Conservation (phyloP, 228 moss, liverwort and hornwort genomes). For the Sphagnum fallax region DNA sequence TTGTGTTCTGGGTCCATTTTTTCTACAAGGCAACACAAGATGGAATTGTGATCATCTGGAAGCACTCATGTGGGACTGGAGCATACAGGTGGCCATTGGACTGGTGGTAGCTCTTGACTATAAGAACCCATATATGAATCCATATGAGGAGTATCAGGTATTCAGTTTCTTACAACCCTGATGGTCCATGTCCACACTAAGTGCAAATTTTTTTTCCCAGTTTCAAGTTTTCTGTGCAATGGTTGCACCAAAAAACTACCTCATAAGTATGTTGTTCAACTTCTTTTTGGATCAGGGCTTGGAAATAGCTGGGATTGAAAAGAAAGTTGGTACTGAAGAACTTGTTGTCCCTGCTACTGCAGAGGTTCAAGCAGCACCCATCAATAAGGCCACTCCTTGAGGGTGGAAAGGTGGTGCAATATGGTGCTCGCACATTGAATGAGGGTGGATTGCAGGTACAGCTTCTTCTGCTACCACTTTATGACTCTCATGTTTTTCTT, state of each 20-base stretch:
- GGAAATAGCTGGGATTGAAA: no score
- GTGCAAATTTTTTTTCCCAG: not conserved
- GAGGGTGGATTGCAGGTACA: constrained; percentile 83
- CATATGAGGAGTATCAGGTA: constrained; percentile 77
- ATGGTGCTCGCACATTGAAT: constrained; percentile 78
- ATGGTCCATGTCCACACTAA: not conserved
- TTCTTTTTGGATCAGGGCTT: no score
- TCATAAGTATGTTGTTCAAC: no score
- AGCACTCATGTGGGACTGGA: not conserved
- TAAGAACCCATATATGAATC: constrained; percentile 73
- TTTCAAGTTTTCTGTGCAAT: not conserved
- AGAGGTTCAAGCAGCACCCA: constrained; percentile 83
- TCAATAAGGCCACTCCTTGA: constrained; percentile 67
- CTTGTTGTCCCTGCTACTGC: not conserved
- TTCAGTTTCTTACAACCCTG: constrained; percentile 9
- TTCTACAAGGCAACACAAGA: no score
- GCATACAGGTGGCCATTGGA: constrained; percentile 67
- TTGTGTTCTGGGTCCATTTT: no score
- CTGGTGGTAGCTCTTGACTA: constrained; percentile 73
- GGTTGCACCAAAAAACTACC: not conserved
- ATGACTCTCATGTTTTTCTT: not conserved
- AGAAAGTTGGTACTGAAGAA: no score
- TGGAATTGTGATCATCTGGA: not conserved
- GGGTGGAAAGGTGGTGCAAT: constrained; percentile 73
- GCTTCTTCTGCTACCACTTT: not conserved